Evolutionary conservation across 169 alveolate genomes (phyloP), one percentile per base, ranked within the genome.

Genomic region (Condylostoma magnum): DNA sequence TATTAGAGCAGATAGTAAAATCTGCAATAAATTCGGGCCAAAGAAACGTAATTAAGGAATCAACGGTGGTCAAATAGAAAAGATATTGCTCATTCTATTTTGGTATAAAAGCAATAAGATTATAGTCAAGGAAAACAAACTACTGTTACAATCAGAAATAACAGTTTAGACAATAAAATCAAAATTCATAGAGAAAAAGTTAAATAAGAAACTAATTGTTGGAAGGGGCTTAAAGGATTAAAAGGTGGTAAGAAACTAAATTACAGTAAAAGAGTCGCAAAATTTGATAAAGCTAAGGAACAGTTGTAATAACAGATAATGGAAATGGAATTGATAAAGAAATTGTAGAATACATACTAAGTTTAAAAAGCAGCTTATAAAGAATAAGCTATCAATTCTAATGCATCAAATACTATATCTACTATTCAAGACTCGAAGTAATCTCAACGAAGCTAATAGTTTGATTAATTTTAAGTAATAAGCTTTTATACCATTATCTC

Each of bases 241-340:
- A 22, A 22, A 2, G 36, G 25, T 20, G 31, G 12, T 15, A 51
- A 18, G 2, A 51, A 22, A 18, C 18, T 12, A 51, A 33, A 51
- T 1, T 18, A 51, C 25, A 20, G 18, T 2, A 51, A 22, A 51
- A 51, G 60, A 51, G 12, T 22, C 0, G 47, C 27, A 2, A 41
- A 15, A 15, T 18, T 30, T n/a, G 51, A 43, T n/a, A 22, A 1
- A 1, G 27, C 41, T 1, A 55, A 31, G 48, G 34, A 30, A 8
- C 18, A 55, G 3, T 18, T 55, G 1, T 25, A 55, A 55, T 12
- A 31, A 15, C 27, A 30, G 68, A 15, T 12, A 31, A 15, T 27
- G 50, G 68, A 55, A 31, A 27, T 31, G n/a, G 68, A 55, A 55
- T 27, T 55, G 41, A 55, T 55, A 27, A 55, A 25, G 27, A 20